phyloP scores from a whole-genome alignment of 306 rosid species.

The Citrullus colocynthis region DNA sequence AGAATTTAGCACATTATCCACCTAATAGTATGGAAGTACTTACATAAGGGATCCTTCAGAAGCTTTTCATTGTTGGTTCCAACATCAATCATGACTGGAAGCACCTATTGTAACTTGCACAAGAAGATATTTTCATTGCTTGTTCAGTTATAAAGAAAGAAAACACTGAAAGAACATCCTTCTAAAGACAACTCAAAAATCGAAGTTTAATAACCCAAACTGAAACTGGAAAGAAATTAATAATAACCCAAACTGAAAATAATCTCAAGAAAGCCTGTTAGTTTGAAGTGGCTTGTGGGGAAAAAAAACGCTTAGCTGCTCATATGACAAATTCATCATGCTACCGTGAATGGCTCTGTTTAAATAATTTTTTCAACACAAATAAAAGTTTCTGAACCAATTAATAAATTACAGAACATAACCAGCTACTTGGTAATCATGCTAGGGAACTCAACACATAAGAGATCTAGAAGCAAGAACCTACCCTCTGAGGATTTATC shows the following conservation, averaged over 20 bases:
- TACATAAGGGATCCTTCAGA: conserved; percentile 73
- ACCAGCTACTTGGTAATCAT: not conserved
- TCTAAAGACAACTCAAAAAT: not conserved
- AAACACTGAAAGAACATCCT: not conserved
- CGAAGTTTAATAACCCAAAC: not conserved
- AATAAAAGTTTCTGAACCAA: not conserved
- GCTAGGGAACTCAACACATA: not conserved
- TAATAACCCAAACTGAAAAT: not conserved
- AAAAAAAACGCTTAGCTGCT: no score
- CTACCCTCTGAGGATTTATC: conserved; percentile 97
- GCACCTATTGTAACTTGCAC: conserved; percentile 41
- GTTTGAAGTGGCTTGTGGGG: not conserved
- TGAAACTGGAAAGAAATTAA: not conserved
- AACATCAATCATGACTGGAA: conserved; percentile 97
- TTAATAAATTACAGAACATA: not conserved
- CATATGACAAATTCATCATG: not conserved
- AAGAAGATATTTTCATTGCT: not conserved
- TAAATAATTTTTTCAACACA: not conserved
- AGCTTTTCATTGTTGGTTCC: conserved; percentile 89
- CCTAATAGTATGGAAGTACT: conserved; percentile 21
- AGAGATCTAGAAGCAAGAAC: not conserved
- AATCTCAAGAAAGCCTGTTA: not conserved
- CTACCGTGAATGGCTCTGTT: not conserved
- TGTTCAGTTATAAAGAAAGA: not conserved
- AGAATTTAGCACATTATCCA: not conserved